phyloP scores from a whole-genome alignment of 2,329 filamentous ascomycete species.

The Fulvia fulva region DNA sequence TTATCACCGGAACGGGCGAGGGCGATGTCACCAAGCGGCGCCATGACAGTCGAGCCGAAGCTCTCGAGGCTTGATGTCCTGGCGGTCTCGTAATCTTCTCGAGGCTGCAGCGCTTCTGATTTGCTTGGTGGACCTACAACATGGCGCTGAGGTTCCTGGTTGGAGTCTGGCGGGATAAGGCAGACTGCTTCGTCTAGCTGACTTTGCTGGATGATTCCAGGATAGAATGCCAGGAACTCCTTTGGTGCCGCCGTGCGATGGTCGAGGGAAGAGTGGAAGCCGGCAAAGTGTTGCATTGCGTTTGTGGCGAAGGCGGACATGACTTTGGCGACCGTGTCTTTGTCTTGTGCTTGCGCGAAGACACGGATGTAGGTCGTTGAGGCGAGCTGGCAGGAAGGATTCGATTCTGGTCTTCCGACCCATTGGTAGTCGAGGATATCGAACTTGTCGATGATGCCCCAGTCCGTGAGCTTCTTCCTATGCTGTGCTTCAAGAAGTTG shows the following conservation, averaged over 20 bases:
- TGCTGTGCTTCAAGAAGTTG: constrained; percentile 42
- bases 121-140: constrained; percentile 24
- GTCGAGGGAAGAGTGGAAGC: constrained; percentile 26
- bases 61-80: constrained; percentile 25
- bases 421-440: constrained; percentile 27
- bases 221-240: constrained; percentile 27
- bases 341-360: constrained; percentile 32
- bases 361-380: constrained; percentile 41
- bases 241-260: constrained; percentile 23
- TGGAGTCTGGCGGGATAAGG: constrained; percentile 18
- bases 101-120: constrained; percentile 18
- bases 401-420: constrained; percentile 28
- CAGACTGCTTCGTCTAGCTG: constrained; percentile 23
- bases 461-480: constrained; percentile 35
- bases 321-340: constrained; percentile 20
- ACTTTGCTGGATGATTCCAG: constrained; percentile 20
- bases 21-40: constrained; percentile 35
- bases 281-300: constrained; percentile 27
- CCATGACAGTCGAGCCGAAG: constrained; percentile 36
- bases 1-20: constrained; percentile 33
- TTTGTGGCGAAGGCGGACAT: constrained; percentile 22
- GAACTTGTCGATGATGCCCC: constrained; percentile 23
- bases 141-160: constrained; percentile 12
- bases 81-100: constrained; percentile 32
- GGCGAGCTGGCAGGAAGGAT: constrained; percentile 40